phyloP scores from a whole-genome alignment of 2,329 filamentous ascomycete species.

The Penicillium crustosum region DNA sequence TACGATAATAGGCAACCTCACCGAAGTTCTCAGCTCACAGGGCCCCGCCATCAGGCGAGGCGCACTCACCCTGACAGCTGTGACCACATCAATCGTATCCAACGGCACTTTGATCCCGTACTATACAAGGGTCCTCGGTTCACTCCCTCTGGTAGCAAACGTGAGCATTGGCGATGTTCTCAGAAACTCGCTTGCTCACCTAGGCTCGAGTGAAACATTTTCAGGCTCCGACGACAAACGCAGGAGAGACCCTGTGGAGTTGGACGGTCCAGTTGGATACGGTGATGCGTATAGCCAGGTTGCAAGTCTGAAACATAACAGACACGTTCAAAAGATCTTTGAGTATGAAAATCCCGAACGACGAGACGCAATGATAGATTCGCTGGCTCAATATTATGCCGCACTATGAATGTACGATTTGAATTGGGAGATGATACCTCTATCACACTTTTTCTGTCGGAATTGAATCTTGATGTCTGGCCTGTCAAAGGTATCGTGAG shows the following conservation, averaged over 20 bases:
- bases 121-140: conserved; percentile 20
- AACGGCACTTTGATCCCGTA: conserved; percentile 21
- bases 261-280: background rate
- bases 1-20: conserved; percentile 16
- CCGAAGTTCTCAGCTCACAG: conserved; percentile 18
- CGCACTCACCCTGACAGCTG: conserved; percentile 14
- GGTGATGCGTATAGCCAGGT: conserved; percentile 6
- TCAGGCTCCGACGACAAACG: conserved; percentile 4
- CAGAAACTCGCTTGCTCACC: conserved; percentile 18
- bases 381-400: conserved; percentile 12
- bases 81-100: conserved; percentile 13
- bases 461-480: background rate
- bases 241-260: background rate
- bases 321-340: conserved; percentile 16
- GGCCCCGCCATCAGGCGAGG: conserved; percentile 13
- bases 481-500: no score
- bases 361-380: conserved; percentile 20
- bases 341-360: conserved; percentile 9
- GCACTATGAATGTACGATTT: conserved; percentile 8
- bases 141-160: conserved; percentile 17
- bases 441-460: background rate
- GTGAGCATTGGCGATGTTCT: conserved; percentile 19
- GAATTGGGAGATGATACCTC: background rate
- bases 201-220: conserved; percentile 1
- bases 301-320: conserved; percentile 14